Base-by-base conservation (phyloP, 2,329 filamentous ascomycete species). In the Claviceps sp. region DNA sequence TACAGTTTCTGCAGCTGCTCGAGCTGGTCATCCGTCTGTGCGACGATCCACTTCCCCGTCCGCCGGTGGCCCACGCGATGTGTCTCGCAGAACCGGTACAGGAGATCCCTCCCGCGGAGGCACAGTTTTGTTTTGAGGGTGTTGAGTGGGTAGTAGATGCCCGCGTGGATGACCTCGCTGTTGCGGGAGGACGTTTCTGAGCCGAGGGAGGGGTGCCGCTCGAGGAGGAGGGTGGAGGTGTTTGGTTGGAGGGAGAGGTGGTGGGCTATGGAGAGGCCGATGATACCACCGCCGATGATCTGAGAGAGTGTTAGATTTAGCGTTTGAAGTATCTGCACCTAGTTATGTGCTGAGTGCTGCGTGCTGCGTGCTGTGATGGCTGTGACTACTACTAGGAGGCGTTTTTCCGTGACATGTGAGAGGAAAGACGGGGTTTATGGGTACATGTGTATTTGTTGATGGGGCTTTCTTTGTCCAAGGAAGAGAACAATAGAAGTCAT, bases 91-190 rank as follows among this genome's bases (percentile, higher is more conserved):
- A 95, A 79, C 4, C 73, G 75, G 68, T 98, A 98, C 53, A 97
- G 73, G 64, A 88, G 73, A 36, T 83, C 64, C 59, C 83, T 83
- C 54, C 93, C 93, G 36, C 74, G 71, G 56, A 96, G 74, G 69
- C 93, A 98, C 13, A 98, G 79, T 16, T 71, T 70, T 1, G 90
- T 88, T 70, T 98, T 98, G 50, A 96, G 79, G 1, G 82, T 84
- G 42, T 71, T 68, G 5, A 74, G 64, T 16, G 86, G 87, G 68
- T 96, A 96, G 76, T 96, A 97, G 56, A 97, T 77, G 14, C 93
- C 93, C 1, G 88, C 93, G 66, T 98, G 93, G 60, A 98, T 94
- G 51, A 97, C 91, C 77, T 97, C 90, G 62, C 86, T 91, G 71
- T 95, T 96, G 58, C 90, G 83, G 57, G 85, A 87, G 56, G 85